Evolutionary conservation across 148 eudicot species (phyloP).

Genomic region (Beta vulgaris): DNA sequence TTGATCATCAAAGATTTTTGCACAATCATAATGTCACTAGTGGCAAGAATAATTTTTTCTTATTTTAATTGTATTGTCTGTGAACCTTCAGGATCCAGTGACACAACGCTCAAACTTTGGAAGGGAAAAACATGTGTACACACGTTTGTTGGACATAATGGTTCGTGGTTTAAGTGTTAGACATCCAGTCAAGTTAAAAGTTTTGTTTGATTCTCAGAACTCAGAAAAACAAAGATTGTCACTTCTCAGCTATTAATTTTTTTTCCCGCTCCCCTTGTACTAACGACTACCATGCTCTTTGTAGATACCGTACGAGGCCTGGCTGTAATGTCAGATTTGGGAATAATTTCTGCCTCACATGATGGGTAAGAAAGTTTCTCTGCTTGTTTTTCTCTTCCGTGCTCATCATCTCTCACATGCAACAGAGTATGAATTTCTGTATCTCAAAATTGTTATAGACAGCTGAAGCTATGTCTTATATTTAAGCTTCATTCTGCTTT

Average conservation of each 20-base stretch:
- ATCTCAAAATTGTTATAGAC: neutral
- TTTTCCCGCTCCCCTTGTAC: too few relatives aligned
- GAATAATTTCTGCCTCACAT: slow-evolving; percentile 94
- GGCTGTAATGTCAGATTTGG: slow-evolving; percentile 71
- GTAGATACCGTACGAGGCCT: slow-evolving; percentile 92
- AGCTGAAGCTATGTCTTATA: neutral
- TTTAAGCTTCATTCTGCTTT: slow-evolving; percentile 2
- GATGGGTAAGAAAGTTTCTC: slow-evolving; percentile 64
- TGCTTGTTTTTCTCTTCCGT: neutral
- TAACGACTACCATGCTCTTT: slow-evolving; percentile 17
- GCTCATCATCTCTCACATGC: neutral
- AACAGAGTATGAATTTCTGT: slow-evolving; percentile 3
- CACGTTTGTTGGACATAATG: slow-evolving; percentile 74
- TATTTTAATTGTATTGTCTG: slow-evolving; percentile 5
- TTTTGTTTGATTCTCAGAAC: neutral
- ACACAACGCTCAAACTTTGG: slow-evolving; percentile 89
- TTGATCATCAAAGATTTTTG: neutral
- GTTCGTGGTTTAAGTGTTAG: slow-evolving; percentile 28
- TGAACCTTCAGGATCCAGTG: slow-evolving; percentile 80
- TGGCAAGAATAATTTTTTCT: neutral
- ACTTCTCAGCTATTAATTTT: slow-evolving; percentile 1
- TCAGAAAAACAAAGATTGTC: neutral
- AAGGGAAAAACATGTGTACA: slow-evolving; percentile 70
- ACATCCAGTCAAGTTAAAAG: neutral
- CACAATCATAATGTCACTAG: neutral